Percentiles rank a stretch among this genome's conserved stretches.
Conservation (phyloP, 2,329 filamentous ascomycete species). For the Balansia obtecta region DNA sequence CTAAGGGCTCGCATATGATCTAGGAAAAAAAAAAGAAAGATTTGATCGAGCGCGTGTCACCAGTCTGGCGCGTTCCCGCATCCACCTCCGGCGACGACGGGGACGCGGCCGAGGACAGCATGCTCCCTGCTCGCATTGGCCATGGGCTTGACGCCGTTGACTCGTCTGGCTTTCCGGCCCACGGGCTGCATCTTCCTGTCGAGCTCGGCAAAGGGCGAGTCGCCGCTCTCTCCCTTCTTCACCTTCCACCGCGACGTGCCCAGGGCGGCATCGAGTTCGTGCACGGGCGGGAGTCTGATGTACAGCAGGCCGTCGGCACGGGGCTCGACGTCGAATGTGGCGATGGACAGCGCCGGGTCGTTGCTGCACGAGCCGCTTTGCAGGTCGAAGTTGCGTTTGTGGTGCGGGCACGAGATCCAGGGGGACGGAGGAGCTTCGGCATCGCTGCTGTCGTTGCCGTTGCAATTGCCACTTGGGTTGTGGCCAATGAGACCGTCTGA, state of each 20-base stretch:
- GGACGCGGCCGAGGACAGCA: conserved; percentile 9
- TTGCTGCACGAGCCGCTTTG: conserved; percentile 60
- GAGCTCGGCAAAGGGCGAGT: conserved; percentile 28
- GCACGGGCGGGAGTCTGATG: conserved; percentile 65
- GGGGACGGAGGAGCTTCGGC: conserved; percentile 30
- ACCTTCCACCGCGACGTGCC: conserved; percentile 73
- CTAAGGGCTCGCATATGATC: too few relatives aligned
- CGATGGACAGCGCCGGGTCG: conserved; percentile 65
- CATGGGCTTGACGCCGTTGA: conserved; percentile 21
- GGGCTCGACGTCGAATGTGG: conserved; percentile 68
- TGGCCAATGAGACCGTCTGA: conserved; percentile 76
- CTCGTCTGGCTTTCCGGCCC: conserved; percentile 20
- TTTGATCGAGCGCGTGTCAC: conserved; percentile 21
- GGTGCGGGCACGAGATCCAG: conserved; percentile 80
- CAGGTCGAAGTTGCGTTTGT: conserved; percentile 83
- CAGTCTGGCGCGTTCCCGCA: conserved; percentile 34
- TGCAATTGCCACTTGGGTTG: conserved; percentile 23
- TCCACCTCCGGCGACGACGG: conserved; percentile 9
- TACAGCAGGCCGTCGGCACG: conserved; percentile 65
- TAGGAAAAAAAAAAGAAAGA: too few relatives aligned
- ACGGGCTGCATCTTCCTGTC: conserved; percentile 27
- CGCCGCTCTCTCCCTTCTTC: conserved; percentile 50
- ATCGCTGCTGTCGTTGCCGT: neutral
- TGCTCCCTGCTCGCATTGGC: neutral
- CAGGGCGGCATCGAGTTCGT: conserved; percentile 67